Evolutionary conservation across 2,329 filamentous ascomycete genomes (phyloP), one percentile per base, ranked within the genome.

Genomic region (Xylaria sp.): DNA sequence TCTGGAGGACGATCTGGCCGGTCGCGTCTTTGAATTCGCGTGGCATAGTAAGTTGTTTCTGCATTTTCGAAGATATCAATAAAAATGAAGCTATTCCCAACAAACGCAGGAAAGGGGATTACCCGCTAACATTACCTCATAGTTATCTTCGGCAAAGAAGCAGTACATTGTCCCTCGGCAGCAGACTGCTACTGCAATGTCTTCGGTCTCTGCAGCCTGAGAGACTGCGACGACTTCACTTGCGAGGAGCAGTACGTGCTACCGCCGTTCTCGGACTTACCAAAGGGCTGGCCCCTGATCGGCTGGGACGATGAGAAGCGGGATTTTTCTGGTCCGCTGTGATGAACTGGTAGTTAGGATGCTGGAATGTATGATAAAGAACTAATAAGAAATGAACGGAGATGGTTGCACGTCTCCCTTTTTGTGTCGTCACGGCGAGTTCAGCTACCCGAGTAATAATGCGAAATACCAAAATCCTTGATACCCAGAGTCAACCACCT

Each of bases 161-260:
- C 79, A 5, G 78, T 87, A 1, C 79, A 86, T 65, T 90, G 86
- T 64, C 87, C 87, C 0, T 74, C 76, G 16, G 83, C 83, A 1
- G 72, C 76, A 51, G 80, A 83, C 7, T 89, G 86, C 69, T 89
- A 89, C 70, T 89, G 87, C 73, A 82, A 85, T 47, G 78, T 84
- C 13, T 90, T 85, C 66, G 86, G 86, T 0, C 66, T 86, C 30
- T 90, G 87, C 70, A 68, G 75, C 54, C 58, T 78, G 44, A 65
- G 73, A 9, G 37, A 9, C 10, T 79, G 76, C 67, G 70, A 75
- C 1, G 68, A 74, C 16, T 74, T 76, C 19, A 76, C 75, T 30
- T 89, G 86, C 67, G 73, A 79, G 3, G 78, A 78, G 2, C 80
- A 83, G 59, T 89, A 88, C 68, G 75, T 74, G 2, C 75, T 88